These are phyloP conservation scores for Pleurotus sapidus DNA, from an alignment of 768 basidiomycete species.

Conservation along the genomic window DNA sequence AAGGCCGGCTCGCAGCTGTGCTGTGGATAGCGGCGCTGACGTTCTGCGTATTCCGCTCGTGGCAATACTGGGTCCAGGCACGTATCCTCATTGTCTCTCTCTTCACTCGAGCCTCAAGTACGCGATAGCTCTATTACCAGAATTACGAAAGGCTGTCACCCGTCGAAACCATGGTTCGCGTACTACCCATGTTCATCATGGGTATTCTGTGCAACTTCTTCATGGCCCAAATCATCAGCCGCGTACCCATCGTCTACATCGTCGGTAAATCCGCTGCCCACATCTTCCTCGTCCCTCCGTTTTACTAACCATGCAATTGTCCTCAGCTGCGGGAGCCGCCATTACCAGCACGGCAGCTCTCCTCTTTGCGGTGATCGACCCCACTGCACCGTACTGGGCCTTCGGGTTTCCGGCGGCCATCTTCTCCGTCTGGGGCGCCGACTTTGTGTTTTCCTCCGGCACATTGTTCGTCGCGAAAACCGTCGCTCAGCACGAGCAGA, in stretches of 20 bases:
- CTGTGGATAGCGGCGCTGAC: conserved; percentile 62
- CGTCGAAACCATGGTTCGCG: conserved; percentile 48
- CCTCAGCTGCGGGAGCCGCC: conserved; percentile 32
- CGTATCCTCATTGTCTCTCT: background rate
- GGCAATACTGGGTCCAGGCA: conserved; percentile 37
- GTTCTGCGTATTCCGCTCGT: conserved; percentile 56
- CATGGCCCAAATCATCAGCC: conserved; percentile 45
- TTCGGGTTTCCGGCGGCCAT: conserved; percentile 58
- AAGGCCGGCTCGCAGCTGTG: conserved; percentile 60
- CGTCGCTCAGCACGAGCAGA: conserved; percentile 52
- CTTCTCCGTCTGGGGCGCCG: conserved; percentile 54
- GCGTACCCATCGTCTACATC: conserved; percentile 41
- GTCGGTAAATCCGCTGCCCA: conserved; percentile 32
- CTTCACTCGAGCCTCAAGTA: background rate
- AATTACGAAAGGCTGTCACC: conserved; percentile 44
- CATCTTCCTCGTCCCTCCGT: background rate
- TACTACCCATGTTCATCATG: conserved; percentile 54
- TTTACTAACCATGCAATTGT: background rate
- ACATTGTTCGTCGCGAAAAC: conserved; percentile 56
- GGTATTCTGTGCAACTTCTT: conserved; percentile 50
- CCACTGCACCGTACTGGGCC: conserved; percentile 52
- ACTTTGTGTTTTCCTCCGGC: conserved; percentile 58
- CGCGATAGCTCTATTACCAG: conserved; percentile 53
- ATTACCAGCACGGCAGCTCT: conserved; percentile 45
- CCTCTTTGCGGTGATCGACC: conserved; percentile 53